phyloP scores from a whole-genome alignment of 2,329 filamentous ascomycete genomes.

The Aspergillus puulaauensis region DNA sequence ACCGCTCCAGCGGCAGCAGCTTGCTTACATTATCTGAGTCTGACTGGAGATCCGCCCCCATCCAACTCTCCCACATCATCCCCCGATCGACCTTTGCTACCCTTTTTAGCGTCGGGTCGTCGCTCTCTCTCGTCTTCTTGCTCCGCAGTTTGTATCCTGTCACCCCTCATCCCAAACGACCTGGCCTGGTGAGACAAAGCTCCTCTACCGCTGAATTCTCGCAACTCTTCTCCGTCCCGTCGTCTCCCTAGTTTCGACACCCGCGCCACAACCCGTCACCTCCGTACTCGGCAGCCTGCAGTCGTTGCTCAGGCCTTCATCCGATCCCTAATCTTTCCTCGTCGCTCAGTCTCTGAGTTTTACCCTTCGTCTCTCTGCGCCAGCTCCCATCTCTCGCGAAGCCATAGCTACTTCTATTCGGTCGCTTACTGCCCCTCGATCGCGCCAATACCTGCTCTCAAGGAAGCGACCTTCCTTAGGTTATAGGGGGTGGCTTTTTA shows the following conservation, averaged over 20 bases:
- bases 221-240: constrained; percentile 7
- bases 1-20: constrained; percentile 5
- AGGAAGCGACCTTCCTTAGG: neutral
- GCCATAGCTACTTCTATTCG: constrained; percentile 11
- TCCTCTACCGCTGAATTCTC: constrained; percentile 10
- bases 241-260: constrained; percentile 17
- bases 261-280: constrained; percentile 21
- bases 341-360: constrained; percentile 12
- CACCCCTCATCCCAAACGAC: constrained; percentile 22
- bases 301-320: constrained; percentile 19
- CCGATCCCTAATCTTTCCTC: constrained; percentile 15
- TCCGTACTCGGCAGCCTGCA: constrained; percentile 22
- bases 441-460: constrained; percentile 3
- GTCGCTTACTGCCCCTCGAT: constrained; percentile 9
- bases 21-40: constrained; percentile 26
- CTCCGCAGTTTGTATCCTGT: constrained; percentile 25
- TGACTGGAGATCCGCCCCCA: constrained; percentile 21
- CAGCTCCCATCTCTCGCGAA: constrained; percentile 13
- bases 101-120: constrained; percentile 27
- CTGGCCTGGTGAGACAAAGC: constrained; percentile 6
- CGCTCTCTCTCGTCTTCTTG: constrained; percentile 23
- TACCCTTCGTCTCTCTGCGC: constrained; percentile 18
- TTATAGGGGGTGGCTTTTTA: constrained; percentile 3
- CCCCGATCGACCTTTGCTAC: constrained; percentile 24
- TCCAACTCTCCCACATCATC: constrained; percentile 25